These are phyloP conservation scores for Raddia guianensis DNA, from an alignment of 176 grass and related monocot genomes.

Conservation along the genomic window DNA sequence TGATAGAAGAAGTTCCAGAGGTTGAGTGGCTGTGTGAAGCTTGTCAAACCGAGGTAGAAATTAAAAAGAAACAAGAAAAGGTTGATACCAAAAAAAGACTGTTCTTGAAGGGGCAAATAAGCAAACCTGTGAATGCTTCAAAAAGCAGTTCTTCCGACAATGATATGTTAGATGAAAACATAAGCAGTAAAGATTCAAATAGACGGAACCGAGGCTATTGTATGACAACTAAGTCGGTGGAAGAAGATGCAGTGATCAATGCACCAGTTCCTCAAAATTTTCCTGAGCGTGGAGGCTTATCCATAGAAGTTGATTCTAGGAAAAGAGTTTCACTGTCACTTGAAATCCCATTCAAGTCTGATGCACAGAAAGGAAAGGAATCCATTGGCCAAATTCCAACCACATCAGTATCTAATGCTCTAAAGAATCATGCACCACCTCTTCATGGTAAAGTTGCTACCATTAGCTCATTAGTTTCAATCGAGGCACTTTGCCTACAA, in stretches of 20 bases:
- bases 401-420: slow-evolving; percentile 39
- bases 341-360: slow-evolving; percentile 42
- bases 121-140: slow-evolving; percentile 16
- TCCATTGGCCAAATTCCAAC: slow-evolving; percentile 26
- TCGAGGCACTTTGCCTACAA: slow-evolving; percentile 12
- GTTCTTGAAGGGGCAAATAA: slow-evolving; percentile 33
- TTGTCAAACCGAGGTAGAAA: slow-evolving; percentile 64
- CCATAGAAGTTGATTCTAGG: slow-evolving; percentile 36
- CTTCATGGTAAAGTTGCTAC: slow-evolving; percentile 58
- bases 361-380: slow-evolving; percentile 60
- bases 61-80: slow-evolving; percentile 54
- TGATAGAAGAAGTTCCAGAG: slow-evolving; percentile 81
- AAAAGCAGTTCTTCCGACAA: slow-evolving; percentile 40
- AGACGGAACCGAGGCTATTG: slow-evolving; percentile 37
- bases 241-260: slow-evolving; percentile 38
- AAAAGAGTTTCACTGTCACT: slow-evolving; percentile 38
- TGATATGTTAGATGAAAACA: slow-evolving; percentile 54
- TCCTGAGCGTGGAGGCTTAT: slow-evolving; percentile 29
- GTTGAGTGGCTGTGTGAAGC: slow-evolving; percentile 93
- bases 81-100: slow-evolving; percentile 44
- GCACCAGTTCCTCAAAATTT: slow-evolving; percentile 29
- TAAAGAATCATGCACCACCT: slow-evolving; percentile 42
- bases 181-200: slow-evolving; percentile 38
- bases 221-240: slow-evolving; percentile 35
- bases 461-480: slow-evolving; percentile 28